Conservation (phyloP, 768 basidiomycete genomes). For the Porphyrellus cyaneotinctus region DNA sequence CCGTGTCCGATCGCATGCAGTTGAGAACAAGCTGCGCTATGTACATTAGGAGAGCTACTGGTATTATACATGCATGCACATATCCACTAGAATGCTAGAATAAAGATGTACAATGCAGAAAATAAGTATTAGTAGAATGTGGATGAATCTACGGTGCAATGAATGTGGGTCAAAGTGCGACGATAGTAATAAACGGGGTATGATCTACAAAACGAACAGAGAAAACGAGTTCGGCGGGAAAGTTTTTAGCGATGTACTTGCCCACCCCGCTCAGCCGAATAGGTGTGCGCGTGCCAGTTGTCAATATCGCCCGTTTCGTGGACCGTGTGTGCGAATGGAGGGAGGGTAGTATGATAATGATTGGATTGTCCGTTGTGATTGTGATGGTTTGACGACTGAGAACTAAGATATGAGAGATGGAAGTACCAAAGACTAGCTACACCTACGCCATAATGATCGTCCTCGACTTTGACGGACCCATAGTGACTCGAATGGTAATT, state of each 20-base stretch:
- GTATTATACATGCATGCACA: conserved; percentile 39
- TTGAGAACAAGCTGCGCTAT: conserved; percentile 21
- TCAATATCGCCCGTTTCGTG: conserved; percentile 44
- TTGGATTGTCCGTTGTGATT: conserved; percentile 34
- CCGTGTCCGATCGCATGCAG: conserved; percentile 4
- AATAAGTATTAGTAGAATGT: conserved; percentile 34
- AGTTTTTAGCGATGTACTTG: conserved; percentile 51
- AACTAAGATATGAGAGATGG: neutral
- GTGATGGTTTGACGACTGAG: conserved; percentile 31
- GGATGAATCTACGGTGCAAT: conserved; percentile 26
- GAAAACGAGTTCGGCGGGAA: neutral
- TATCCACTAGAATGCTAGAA: conserved; percentile 35
- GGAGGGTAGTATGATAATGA: conserved; percentile 42
- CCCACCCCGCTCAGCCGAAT: conserved; percentile 60
- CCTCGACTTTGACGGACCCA: conserved; percentile 61
- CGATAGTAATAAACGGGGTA: conserved; percentile 36
- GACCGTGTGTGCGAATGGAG: conserved; percentile 44
- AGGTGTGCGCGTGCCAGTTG: conserved; percentile 51
- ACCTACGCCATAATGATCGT: conserved; percentile 55
- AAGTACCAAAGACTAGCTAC: conserved; percentile 1
- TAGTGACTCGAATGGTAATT: conserved; percentile 48
- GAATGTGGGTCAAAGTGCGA: conserved; percentile 17
- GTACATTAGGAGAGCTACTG: conserved; percentile 29
- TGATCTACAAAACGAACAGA: conserved; percentile 26
- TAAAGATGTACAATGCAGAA: conserved; percentile 34